These are phyloP conservation scores for Neurospora tetrasperma DNA, from an alignment of 495 filamentous ascomycete species.

Conservation along the genomic window DNA sequence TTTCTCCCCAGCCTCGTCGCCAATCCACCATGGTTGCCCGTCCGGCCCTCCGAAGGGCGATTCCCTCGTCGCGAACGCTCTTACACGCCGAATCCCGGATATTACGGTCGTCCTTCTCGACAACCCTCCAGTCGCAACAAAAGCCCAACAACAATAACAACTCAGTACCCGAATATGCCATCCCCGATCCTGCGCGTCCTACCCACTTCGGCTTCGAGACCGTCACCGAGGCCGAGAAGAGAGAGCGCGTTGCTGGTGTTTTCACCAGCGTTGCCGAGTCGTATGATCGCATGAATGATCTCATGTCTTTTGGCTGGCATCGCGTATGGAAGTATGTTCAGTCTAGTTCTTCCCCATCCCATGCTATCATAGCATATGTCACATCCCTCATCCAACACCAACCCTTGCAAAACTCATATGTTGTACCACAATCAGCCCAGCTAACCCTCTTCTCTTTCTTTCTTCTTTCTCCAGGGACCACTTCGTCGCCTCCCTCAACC, in stretches of 20 bases:
- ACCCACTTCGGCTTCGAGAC: conserved; percentile 95
- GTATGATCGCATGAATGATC: conserved; percentile 95
- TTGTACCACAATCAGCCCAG: too few relatives aligned
- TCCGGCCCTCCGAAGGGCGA: conserved; percentile 16
- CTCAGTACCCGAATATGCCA: conserved; percentile 19
- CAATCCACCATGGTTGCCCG: conserved; percentile 15
- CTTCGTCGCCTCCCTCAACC: conserved; percentile 87
- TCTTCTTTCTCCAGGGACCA: conserved; percentile 48
- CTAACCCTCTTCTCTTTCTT: conserved; percentile 1
- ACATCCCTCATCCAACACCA: background rate
- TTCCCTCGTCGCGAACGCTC: conserved; percentile 5
- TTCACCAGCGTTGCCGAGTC: conserved; percentile 92
- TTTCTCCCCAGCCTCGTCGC: background rate
- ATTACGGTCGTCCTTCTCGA: conserved; percentile 13
- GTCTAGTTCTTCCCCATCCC: background rate
- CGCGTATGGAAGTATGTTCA: conserved; percentile 71
- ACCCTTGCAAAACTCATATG: background rate
- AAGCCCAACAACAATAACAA: conserved; percentile 8
- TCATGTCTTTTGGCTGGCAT: conserved; percentile 96
- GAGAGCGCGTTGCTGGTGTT: conserved; percentile 59
- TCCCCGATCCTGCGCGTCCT: conserved; percentile 45
- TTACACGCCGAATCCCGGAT: conserved; percentile 5
- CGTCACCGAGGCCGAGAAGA: conserved; percentile 71
- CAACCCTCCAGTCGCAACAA: conserved; percentile 7
- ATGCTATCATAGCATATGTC: background rate